Base-by-base conservation (phyloP, 2,329 filamentous ascomycete species). In the Aureobasidium sp. region DNA sequence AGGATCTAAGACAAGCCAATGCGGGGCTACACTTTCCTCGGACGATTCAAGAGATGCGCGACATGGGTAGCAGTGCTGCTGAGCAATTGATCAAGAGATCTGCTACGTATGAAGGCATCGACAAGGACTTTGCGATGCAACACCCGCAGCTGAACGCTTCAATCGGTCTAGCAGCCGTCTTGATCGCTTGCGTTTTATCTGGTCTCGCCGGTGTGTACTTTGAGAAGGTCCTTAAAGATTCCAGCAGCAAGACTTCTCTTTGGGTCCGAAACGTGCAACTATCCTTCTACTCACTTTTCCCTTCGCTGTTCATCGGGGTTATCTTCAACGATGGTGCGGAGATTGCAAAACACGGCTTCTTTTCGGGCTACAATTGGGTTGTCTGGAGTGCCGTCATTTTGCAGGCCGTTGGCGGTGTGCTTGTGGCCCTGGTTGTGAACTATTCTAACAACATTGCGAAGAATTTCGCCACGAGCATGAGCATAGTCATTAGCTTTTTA, bases 211-310 rank as follows among this genome's bases (percentile, higher is more conserved):
- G 91, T 0, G 90, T 93, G 1, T 91, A 90, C 69, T 92, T 93
- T 67, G 90, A 97, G 74, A 97, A 95, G 76, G 86, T 97, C 3
- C 80, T 97, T 61, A 96, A 95, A 73, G 89, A 96, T 67, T 88
- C 89, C n/a, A 82, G 84, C 0, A 82, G 82, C 1, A 82, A 86
- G 52, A 87, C 87, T 6, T 93, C 90, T 0, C 81, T 97, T 15
- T 99, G 94, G 94, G 87, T 94, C 47, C 87, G 94, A 65, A 99
- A 97, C 72, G 88, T 97, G 51, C 94, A 99, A 74, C 79, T 99
- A 27, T 92, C 91, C 0, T 90, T 97, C 71, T 99, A 96, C 77
- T 96, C 92, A 0, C 80, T 97, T 1, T 93, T 97, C 69, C 91
- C 93, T 0, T 89, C 92, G 0, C 80, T 97, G 0, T 85, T 97